phyloP scores from a whole-genome alignment of 2,329 filamentous ascomycete genomes.

The Rhexocercosporidium sp. region DNA sequence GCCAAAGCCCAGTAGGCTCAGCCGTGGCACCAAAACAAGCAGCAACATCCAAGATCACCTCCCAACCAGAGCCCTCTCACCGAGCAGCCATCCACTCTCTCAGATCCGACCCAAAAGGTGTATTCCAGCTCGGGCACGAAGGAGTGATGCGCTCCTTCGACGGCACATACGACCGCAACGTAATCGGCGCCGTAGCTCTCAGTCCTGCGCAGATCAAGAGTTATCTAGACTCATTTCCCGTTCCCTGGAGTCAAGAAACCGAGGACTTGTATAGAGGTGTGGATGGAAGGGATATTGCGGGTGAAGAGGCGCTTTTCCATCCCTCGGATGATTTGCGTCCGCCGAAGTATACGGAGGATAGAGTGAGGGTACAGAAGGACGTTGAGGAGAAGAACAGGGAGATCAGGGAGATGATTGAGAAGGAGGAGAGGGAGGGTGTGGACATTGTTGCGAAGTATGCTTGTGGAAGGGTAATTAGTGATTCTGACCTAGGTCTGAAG shows the following conservation, averaged over 20 bases:
- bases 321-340: slow-evolving; percentile 10
- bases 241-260: slow-evolving; percentile 6
- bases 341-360: slow-evolving; percentile 12
- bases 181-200: slow-evolving; percentile 17
- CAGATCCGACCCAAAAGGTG: slow-evolving; percentile 10
- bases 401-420: slow-evolving; percentile 14
- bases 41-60: too few species aligned
- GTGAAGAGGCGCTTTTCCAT: slow-evolving; percentile 9
- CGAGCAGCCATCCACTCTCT: not conserved
- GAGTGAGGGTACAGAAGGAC: not conserved
- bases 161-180: slow-evolving; percentile 5
- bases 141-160: slow-evolving; percentile 18
- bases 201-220: slow-evolving; percentile 13
- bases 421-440: slow-evolving; percentile 12
- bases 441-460: slow-evolving; percentile 14
- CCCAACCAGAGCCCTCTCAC: not conserved
- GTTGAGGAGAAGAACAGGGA: slow-evolving; percentile 7
- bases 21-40: too few species aligned
- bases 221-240: not conserved
- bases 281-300: slow-evolving; percentile 16
- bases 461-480: slow-evolving; percentile 10
- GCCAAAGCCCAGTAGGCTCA: too few species aligned
- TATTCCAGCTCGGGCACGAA: slow-evolving; percentile 8
- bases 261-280: slow-evolving; percentile 17
- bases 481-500: slow-evolving; percentile 18